These are phyloP conservation scores for Croton laevigatus DNA, from an alignment of 441 rosid genomes.

Conservation along the genomic window DNA sequence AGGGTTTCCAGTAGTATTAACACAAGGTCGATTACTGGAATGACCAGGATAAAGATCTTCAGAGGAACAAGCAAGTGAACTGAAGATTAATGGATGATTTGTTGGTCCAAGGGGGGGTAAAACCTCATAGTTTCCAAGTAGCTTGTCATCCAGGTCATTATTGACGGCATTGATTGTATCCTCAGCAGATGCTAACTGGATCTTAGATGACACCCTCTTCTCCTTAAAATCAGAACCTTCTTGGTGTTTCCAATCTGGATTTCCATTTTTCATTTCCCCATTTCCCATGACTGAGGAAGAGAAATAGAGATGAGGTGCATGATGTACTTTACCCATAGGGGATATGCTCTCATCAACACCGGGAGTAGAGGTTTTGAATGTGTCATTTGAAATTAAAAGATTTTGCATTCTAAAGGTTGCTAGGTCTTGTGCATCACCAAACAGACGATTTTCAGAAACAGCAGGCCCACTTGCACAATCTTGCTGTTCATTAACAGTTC, in stretches of 20 bases:
- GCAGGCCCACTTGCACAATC: constrained; percentile 29
- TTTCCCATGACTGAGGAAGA: constrained; percentile 27
- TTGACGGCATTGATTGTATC: constrained; percentile 21
- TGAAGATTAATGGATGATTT: constrained; percentile 25
- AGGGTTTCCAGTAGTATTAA: constrained; percentile 24
- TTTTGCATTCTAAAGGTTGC: constrained; percentile 47
- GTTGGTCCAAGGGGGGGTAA: constrained; percentile 33
- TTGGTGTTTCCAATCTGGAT: constrained; percentile 30
- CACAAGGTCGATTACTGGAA: constrained; percentile 28
- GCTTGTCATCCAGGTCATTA: constrained; percentile 31
- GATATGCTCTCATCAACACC: constrained; percentile 27
- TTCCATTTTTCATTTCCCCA: constrained; percentile 47
- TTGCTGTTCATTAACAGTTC: constrained; percentile 20
- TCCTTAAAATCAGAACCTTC: constrained; percentile 25
- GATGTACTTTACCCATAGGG: constrained; percentile 30
- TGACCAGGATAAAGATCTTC: constrained; percentile 42
- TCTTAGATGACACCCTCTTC: constrained; percentile 23
- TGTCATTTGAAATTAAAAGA: constrained; percentile 36
- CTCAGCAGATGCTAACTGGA: constrained; percentile 18
- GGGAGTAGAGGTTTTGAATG: constrained; percentile 28
- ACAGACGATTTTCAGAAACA: constrained; percentile 46
- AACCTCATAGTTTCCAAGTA: constrained; percentile 28
- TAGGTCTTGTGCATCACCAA: constrained; percentile 61
- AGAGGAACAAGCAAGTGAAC: constrained; percentile 31
- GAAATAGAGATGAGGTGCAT: constrained; percentile 44